Conservation (phyloP, 768 basidiomycete species). For the Pleurotus giganteus region DNA sequence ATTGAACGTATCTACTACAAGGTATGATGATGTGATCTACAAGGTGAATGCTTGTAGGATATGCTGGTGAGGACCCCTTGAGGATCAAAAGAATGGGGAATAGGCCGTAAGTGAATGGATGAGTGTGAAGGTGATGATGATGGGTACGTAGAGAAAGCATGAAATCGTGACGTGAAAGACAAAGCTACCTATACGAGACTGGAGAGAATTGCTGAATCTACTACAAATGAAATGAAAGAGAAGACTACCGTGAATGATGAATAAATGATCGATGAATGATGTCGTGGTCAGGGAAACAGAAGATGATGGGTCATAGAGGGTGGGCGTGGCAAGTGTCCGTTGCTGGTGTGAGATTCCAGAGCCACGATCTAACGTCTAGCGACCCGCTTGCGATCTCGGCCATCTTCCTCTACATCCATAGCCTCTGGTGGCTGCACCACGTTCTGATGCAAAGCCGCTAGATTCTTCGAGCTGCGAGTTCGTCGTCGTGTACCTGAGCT, state of each 20-base stretch:
- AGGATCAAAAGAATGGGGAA: neutral
- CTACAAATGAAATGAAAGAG: slow-evolving; percentile 1
- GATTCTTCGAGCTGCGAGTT: slow-evolving; percentile 48
- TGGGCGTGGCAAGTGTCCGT: neutral
- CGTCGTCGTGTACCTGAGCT: slow-evolving; percentile 44
- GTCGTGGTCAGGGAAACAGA: neutral
- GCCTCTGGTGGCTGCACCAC: slow-evolving; percentile 39
- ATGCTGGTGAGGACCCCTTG: neutral
- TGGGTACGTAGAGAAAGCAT: neutral
- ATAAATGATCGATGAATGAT: neutral
- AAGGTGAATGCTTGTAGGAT: neutral
- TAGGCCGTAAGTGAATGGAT: neutral
- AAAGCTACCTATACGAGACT: no score
- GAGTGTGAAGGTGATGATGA: neutral
- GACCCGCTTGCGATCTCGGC: slow-evolving; percentile 71
- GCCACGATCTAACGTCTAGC: slow-evolving; percentile 49
- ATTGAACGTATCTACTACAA: slow-evolving; percentile 8
- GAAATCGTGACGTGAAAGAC: no score
- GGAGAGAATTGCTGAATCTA: neutral
- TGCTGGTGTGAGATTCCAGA: neutral
- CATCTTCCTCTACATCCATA: slow-evolving; percentile 79
- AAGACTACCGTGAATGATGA: neutral
- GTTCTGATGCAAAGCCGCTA: slow-evolving; percentile 37
- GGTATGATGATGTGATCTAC: neutral
- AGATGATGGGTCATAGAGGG: no score